These are phyloP conservation scores for Candida albicans DNA, from an alignment of 1,139 yeast genomes.

Conservation along the genomic window DNA sequence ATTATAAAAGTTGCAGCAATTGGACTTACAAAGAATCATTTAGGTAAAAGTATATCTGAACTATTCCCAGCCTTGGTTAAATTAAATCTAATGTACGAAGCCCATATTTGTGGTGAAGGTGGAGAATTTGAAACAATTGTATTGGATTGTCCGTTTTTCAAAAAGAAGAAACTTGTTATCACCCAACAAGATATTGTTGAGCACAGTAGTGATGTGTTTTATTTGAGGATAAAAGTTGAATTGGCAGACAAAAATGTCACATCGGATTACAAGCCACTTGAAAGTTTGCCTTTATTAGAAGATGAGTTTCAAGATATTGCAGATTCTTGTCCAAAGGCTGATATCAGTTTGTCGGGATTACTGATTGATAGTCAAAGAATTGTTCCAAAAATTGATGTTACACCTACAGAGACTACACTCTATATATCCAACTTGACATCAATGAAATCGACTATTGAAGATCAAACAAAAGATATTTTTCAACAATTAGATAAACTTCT, in stretches of 20 bases:
- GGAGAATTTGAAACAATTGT: constrained; percentile 96
- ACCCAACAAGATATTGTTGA: constrained; percentile 41
- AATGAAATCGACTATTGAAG: constrained; percentile 26
- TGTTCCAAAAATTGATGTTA: constrained; percentile 4
- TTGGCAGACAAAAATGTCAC: constrained; percentile 33
- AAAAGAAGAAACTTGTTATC: constrained; percentile 48
- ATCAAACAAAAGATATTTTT: constrained; percentile 53
- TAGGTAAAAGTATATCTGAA: constrained; percentile 67
- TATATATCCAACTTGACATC: constrained; percentile 53
- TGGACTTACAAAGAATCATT: constrained; percentile 65
- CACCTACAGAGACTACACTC: constrained; percentile 28
- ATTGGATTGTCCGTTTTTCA: constrained; percentile 83
- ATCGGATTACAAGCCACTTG: constrained; percentile 29
- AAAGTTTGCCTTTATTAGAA: constrained; percentile 48
- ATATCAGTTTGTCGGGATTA: background rate
- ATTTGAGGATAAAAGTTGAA: constrained; percentile 50
- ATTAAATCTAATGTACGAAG: constrained; percentile 67
- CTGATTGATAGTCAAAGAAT: constrained; percentile 3
- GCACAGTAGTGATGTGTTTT: constrained; percentile 64
- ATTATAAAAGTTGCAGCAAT: constrained; percentile 91
- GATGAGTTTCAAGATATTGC: constrained; percentile 45
- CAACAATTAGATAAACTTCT: constrained; percentile 36
- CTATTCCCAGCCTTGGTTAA: constrained; percentile 58
- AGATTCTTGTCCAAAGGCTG: constrained; percentile 3
- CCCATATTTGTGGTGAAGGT: constrained; percentile 97